A percentile compares a stretch with the other conserved stretches of the same genome.
Conservation (phyloP, 805 yeast species). For the Lipomyces starkeyi region DNA sequence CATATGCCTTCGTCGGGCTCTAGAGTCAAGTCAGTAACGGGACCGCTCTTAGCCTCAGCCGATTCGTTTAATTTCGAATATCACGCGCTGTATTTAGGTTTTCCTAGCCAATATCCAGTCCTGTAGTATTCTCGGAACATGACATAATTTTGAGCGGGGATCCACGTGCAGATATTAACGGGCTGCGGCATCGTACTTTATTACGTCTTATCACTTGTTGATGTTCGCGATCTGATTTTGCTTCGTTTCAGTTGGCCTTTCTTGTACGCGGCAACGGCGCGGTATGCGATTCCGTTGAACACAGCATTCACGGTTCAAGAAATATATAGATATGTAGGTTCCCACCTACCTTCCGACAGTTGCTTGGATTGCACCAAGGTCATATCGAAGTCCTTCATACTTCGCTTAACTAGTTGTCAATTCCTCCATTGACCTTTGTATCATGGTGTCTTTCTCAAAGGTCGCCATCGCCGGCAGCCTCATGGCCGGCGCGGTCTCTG, state of each 20-base stretch:
- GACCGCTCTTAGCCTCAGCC: neutral
- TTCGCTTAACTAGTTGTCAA: neutral
- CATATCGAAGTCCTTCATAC: neutral
- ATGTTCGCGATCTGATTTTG: too few relatives aligned
- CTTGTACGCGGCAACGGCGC: too few relatives aligned
- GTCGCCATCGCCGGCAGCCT: neutral
- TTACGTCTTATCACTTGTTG: too few relatives aligned
- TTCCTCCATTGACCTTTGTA: neutral
- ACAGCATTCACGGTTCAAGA: too few relatives aligned
- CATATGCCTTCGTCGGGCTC: neutral
- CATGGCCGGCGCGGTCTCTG: constrained; percentile 10
- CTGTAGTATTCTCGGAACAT: neutral
- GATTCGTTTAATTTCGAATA: neutral
- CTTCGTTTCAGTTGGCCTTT: too few relatives aligned
- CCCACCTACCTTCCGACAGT: neutral
- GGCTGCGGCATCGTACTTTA: too few relatives aligned
- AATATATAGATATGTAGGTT: too few relatives aligned
- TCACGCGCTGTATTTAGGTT: neutral
- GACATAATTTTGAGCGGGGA: neutral
- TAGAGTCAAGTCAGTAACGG: neutral
- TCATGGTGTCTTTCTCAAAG: constrained; percentile 2
- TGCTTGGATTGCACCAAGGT: neutral
- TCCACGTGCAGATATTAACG: neutral
- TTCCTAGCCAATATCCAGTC: too few relatives aligned
- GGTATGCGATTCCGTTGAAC: too few relatives aligned